Percentiles rank a stretch among this genome's conserved stretches.
Conservation (phyloP, 2,329 filamentous ascomycete species). For the Gnomoniopsis sp. region DNA sequence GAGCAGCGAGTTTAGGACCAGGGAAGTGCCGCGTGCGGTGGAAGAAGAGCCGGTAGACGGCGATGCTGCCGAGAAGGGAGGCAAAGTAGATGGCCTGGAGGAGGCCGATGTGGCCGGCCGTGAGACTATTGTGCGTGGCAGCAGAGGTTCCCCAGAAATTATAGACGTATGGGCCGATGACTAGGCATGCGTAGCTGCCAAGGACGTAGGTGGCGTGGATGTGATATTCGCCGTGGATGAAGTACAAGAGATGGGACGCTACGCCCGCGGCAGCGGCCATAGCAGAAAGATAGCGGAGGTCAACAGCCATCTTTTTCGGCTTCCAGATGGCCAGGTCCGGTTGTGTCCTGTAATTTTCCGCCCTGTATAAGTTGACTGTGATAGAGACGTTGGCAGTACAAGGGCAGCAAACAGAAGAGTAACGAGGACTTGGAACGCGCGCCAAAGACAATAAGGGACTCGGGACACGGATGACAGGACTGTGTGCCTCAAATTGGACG, state of each 20-base stretch:
- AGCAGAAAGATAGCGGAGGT: background rate
- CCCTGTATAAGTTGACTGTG: background rate
- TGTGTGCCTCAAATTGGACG: background rate
- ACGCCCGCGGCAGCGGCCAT: background rate
- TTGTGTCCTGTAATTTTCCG: background rate
- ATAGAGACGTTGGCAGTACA: background rate
- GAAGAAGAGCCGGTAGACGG: background rate
- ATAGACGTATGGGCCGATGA: background rate
- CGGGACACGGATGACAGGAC: no score
- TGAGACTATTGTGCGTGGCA: background rate
- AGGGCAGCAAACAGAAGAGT: background rate
- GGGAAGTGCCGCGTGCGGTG: slow-evolving; percentile 1
- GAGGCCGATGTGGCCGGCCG: background rate
- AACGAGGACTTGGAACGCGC: background rate
- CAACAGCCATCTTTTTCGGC: background rate
- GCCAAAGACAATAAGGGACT: background rate
- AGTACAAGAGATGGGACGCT: background rate
- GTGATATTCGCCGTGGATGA: background rate
- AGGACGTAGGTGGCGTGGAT: background rate
- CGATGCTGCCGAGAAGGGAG: background rate
- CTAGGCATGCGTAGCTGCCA: background rate
- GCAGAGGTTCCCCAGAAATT: background rate
- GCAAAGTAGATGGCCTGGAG: background rate
- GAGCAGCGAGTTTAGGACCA: background rate
- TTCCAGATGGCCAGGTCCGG: background rate